These are phyloP conservation scores for Avicennia marina DNA, from an alignment of 257 asterid species.

Conservation along the genomic window DNA sequence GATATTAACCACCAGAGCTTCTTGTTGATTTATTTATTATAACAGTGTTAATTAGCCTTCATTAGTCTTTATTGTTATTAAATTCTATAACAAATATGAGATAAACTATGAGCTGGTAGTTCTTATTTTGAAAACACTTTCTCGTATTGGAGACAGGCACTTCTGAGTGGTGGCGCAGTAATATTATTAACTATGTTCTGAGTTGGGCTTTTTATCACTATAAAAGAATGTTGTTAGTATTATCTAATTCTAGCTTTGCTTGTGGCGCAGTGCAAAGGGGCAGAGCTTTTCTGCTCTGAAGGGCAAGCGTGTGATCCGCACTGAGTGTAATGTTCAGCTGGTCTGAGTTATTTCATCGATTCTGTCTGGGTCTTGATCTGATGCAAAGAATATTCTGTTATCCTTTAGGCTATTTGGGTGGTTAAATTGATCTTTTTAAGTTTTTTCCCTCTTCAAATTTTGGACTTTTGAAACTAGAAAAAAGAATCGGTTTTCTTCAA, in stretches of 20 bases:
- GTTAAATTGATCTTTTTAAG: conserved; percentile 22
- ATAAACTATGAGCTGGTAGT: too few relatives aligned
- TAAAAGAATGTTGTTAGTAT: neutral
- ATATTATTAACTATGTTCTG: too few relatives aligned
- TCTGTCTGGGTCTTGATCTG: conserved; percentile 11
- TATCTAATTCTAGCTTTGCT: conserved; percentile 34
- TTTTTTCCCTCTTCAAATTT: conserved; percentile 3
- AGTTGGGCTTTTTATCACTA: conserved; percentile 16
- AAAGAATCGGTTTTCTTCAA: conserved; percentile 24
- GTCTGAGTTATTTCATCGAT: conserved; percentile 16
- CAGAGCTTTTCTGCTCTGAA: conserved; percentile 24
- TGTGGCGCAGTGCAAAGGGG: conserved; percentile 24
- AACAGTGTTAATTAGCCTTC: too few relatives aligned
- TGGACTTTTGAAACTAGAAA: conserved; percentile 6
- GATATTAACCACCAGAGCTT: too few relatives aligned
- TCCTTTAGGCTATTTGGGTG: conserved; percentile 17
- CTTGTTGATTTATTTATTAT: too few relatives aligned
- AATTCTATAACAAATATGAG: too few relatives aligned
- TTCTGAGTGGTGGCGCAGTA: too few relatives aligned
- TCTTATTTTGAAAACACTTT: too few relatives aligned
- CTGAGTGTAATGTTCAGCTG: conserved; percentile 21
- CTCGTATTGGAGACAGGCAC: too few relatives aligned
- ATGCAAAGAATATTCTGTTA: conserved; percentile 20
- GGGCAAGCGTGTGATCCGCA: conserved; percentile 48
- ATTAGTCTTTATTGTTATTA: too few relatives aligned